phyloP scores from a whole-genome alignment of 192 early-diverging fungal species.

The Pilobolus umbonatus region DNA sequence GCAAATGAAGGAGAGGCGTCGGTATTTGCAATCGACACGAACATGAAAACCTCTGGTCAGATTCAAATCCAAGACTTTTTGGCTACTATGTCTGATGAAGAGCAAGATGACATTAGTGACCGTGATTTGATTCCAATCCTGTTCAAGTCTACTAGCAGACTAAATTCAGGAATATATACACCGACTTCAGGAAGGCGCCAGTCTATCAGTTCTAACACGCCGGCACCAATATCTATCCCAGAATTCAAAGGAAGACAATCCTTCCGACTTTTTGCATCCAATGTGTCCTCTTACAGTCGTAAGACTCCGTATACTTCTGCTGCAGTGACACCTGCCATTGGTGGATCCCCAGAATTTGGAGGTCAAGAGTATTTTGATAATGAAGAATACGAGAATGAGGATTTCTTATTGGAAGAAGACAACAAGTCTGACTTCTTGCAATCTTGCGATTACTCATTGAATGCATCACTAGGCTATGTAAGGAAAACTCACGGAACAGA shows the following conservation, averaged over 20 bases:
- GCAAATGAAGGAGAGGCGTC: not conserved
- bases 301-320: slow-evolving; percentile 20
- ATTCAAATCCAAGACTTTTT: not conserved
- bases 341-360: not conserved
- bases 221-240: not conserved
- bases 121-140: slow-evolving; percentile 32
- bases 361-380: not conserved
- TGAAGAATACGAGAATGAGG: not conserved
- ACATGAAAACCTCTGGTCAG: not conserved
- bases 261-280: slow-evolving; percentile 4
- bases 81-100: not conserved
- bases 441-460: not conserved
- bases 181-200: slow-evolving; percentile 2
- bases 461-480: not conserved
- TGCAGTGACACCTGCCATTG: slow-evolving; percentile 11
- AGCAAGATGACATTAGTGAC: slow-evolving; percentile 22
- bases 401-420: not conserved
- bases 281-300: not conserved
- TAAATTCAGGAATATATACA: not conserved
- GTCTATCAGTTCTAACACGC: not conserved
- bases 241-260: not conserved
- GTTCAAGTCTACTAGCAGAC: slow-evolving; percentile 22
- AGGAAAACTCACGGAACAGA: not conserved
- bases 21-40: slow-evolving; percentile 19
- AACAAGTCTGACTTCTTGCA: not conserved